Conservation (phyloP, 2,329 filamentous ascomycete genomes). For the Sphaerulina populicola region DNA sequence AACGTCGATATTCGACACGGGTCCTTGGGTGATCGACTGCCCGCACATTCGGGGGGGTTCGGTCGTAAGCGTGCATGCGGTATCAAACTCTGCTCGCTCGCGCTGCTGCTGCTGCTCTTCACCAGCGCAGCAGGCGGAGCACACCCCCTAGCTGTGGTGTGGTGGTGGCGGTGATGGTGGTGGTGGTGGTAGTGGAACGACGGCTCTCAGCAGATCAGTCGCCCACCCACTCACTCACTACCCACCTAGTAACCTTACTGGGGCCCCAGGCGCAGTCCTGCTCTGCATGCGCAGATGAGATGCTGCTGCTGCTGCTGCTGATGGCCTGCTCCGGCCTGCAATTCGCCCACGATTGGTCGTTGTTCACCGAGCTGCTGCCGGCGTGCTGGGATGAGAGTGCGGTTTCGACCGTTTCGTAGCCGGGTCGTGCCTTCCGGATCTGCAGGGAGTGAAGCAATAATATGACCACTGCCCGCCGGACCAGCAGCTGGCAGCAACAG, state of each 20-base stretch:
- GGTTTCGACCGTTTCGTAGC: conserved; percentile 10
- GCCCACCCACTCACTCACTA: too few relatives aligned
- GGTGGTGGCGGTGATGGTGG: too few relatives aligned
- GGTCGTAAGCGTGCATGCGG: conserved; percentile 14
- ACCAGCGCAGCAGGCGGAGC: neutral
- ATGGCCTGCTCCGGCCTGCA: neutral
- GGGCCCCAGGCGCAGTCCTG: too few relatives aligned
- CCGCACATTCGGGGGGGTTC: conserved; percentile 10
- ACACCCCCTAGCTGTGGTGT: too few relatives aligned
- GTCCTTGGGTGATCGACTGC: conserved; percentile 16
- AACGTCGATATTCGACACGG: conserved; percentile 13
- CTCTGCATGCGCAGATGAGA: too few relatives aligned
- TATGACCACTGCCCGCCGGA: neutral
- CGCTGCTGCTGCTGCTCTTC: neutral
- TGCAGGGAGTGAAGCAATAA: conserved; percentile 13
- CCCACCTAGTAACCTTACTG: too few relatives aligned
- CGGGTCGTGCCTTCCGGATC: conserved; percentile 22
- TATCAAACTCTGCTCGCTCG: conserved; percentile 13
- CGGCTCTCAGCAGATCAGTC: too few relatives aligned
- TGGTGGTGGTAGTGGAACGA: too few relatives aligned
- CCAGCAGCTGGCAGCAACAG: too few relatives aligned
- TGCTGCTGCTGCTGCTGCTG: neutral
- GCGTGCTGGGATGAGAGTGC: conserved; percentile 16
- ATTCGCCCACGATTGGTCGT: conserved; percentile 15
- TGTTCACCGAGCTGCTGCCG: conserved; percentile 19